Evolutionary conservation across 202 grass and related monocot species (phyloP).

Genomic region (Panicum hallii): DNA sequence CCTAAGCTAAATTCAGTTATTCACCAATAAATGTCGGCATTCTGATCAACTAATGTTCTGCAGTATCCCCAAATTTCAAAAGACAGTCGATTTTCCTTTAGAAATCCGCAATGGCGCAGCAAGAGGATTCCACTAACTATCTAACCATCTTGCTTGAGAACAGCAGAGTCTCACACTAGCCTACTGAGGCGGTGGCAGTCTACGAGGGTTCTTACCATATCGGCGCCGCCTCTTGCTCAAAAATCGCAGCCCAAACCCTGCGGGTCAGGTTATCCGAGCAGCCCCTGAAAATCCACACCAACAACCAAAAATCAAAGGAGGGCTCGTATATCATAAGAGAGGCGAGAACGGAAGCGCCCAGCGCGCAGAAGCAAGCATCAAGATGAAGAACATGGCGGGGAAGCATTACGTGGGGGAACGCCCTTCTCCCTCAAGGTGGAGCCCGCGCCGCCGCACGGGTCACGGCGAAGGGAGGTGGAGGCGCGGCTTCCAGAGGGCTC

Average conservation of each 20-base stretch:
- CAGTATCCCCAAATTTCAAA: background rate
- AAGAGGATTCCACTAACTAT: background rate
- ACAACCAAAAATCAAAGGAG: background rate
- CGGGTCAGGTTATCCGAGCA: background rate
- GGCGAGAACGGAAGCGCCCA: background rate
- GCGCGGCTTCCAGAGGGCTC: conserved; percentile 6
- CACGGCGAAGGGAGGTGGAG: background rate
- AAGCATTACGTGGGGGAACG: background rate
- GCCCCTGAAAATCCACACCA: conserved; percentile 7
- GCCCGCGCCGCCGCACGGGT: background rate
- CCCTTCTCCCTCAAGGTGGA: background rate
- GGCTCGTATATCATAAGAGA: background rate
- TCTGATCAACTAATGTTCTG: background rate
- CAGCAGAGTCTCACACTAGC: background rate
- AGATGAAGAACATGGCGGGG: background rate
- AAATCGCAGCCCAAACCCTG: background rate
- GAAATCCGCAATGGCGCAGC: background rate
- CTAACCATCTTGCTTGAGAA: background rate
- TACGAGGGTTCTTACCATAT: conserved; percentile 35
- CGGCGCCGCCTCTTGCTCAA: background rate
- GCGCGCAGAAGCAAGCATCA: background rate
- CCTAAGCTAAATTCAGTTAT: background rate
- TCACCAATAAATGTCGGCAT: background rate
- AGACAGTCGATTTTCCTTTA: background rate
- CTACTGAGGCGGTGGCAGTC: background rate